These are phyloP conservation scores for Colletotrichum gloeosporioides DNA, from an alignment of 2,329 filamentous ascomycete species.

Conservation along the genomic window DNA sequence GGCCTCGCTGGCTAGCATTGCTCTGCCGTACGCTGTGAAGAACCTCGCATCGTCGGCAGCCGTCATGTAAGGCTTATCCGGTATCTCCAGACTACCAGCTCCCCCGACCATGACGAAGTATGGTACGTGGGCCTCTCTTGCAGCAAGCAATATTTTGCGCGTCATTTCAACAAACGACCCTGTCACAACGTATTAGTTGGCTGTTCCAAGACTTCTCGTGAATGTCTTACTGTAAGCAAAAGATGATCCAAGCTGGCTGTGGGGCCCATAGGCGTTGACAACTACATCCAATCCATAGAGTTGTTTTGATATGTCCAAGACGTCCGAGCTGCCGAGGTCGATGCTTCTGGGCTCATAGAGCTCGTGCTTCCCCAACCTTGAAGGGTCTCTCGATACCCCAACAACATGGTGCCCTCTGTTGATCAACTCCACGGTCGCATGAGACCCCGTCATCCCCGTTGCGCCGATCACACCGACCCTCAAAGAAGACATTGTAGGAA, in stretches of 20 bases:
- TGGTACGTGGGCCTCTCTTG: neutral
- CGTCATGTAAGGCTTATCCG: neutral
- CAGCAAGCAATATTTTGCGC: neutral
- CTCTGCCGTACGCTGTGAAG: neutral
- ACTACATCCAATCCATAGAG: neutral
- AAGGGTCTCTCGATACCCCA: neutral
- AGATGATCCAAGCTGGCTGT: neutral
- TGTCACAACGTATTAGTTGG: rapidly evolving
- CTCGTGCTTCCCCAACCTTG: neutral
- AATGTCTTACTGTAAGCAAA: neutral
- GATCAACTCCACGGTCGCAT: neutral
- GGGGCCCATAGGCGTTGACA: neutral
- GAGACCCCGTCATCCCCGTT: conserved; percentile 1
- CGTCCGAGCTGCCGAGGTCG: neutral
- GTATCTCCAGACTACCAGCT: neutral
- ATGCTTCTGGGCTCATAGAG: neutral
- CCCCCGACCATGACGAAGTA: neutral
- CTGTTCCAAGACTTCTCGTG: rapidly evolving
- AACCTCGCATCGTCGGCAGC: neutral
- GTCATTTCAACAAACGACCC: neutral
- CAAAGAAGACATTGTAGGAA: neutral
- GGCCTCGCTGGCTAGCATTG: neutral
- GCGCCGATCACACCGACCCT: neutral
- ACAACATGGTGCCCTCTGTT: neutral
- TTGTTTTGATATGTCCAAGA: neutral